These are phyloP conservation scores for Nannochloropsis granulata DNA, from an alignment of 108 stramenopile genomes.

Conservation along the genomic window DNA sequence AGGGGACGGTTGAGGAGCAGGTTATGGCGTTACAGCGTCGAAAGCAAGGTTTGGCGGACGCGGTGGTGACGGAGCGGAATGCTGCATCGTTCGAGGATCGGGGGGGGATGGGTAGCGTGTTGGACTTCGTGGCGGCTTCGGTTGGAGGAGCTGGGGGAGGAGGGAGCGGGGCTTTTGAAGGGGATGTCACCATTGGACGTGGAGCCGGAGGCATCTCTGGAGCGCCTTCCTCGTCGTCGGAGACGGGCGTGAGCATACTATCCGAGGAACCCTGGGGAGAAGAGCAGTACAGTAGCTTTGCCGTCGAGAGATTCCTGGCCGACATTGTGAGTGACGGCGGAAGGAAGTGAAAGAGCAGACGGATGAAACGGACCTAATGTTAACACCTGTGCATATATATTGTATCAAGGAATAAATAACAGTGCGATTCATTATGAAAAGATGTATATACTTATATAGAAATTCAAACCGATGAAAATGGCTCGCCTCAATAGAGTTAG, in stretches of 20 bases:
- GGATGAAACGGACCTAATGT: too few species aligned
- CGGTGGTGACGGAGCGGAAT: constrained; percentile 22
- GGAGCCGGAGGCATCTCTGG: background rate
- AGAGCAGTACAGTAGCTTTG: background rate
- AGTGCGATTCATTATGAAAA: too few species aligned
- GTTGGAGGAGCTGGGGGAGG: background rate
- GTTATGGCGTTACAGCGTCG: constrained; percentile 35
- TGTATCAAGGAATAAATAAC: too few species aligned
- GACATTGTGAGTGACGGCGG: background rate
- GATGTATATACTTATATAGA: too few species aligned
- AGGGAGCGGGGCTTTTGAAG: background rate
- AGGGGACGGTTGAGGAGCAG: constrained; percentile 72
- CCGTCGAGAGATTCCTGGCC: background rate
- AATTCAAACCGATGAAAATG: too few species aligned
- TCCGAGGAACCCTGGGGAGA: background rate
- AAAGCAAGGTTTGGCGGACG: constrained; percentile 9
- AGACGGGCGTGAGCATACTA: background rate
- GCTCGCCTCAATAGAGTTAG: too few species aligned
- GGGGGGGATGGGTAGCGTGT: background rate
- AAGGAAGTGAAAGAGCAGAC: too few species aligned
- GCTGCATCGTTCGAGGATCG: background rate
- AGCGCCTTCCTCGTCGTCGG: background rate
- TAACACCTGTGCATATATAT: too few species aligned
- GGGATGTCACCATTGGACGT: background rate
- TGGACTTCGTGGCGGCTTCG: background rate